Evolutionary conservation across 352 stramenopile species (phyloP).

Genomic region (Globisporangium nunn): DNA sequence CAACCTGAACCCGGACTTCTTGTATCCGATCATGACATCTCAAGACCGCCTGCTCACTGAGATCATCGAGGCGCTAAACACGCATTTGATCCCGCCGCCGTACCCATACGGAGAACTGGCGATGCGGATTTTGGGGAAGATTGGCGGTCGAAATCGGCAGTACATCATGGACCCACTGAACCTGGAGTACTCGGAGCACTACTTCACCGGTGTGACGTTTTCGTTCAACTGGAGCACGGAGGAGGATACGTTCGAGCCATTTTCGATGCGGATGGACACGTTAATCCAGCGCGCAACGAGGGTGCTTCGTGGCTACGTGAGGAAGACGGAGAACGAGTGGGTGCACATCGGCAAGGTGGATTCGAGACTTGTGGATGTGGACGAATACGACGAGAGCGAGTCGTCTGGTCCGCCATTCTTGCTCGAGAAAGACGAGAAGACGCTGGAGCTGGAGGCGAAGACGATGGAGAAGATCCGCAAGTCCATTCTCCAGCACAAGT

Average conservation of each 20-base stretch:
- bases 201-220: slow-evolving; percentile 40
- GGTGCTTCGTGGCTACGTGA: slow-evolving; percentile 57
- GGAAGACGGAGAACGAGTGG: slow-evolving; percentile 40
- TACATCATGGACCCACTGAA: slow-evolving; percentile 84
- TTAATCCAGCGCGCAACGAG: slow-evolving; percentile 33
- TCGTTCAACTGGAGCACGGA: slow-evolving; percentile 39
- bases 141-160: slow-evolving; percentile 91
- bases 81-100: slow-evolving; percentile 93
- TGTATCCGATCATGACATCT: slow-evolving; percentile 92
- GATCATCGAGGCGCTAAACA: slow-evolving; percentile 94
- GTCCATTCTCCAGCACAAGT: slow-evolving; percentile 73
- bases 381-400: slow-evolving; percentile 64
- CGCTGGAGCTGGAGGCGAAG: slow-evolving; percentile 59
- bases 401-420: slow-evolving; percentile 32
- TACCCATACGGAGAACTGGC: slow-evolving; percentile 96
- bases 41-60: slow-evolving; percentile 87
- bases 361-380: slow-evolving; percentile 43
- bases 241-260: slow-evolving; percentile 11
- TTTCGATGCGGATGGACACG: slow-evolving; percentile 59
- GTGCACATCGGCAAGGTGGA: slow-evolving; percentile 53
- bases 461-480: slow-evolving; percentile 56
- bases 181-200: slow-evolving; percentile 43
- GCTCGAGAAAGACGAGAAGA: slow-evolving; percentile 85
- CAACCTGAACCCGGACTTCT: slow-evolving; percentile 96
- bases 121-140: slow-evolving; percentile 96